These are phyloP conservation scores for Umbilicus rupestris DNA, from an alignment of 164 flowering plant species.

Conservation along the genomic window DNA sequence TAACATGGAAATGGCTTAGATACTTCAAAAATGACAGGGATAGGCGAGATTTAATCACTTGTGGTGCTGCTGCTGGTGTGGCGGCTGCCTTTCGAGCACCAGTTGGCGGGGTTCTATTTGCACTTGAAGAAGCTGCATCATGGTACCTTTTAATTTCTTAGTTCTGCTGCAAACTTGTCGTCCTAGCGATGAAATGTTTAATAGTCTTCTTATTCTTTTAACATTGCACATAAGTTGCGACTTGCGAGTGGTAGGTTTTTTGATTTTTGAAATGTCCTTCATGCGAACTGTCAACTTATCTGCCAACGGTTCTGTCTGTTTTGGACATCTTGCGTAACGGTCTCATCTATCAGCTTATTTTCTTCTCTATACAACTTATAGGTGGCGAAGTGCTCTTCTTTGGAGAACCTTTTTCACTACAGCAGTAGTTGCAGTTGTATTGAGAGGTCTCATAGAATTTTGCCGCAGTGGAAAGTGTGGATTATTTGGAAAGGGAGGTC, in stretches of 20 bases:
- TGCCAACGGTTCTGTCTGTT: too few relatives aligned
- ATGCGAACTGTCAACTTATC: too few relatives aligned
- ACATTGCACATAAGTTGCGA: too few relatives aligned
- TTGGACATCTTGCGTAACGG: too few relatives aligned
- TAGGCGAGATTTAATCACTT: slow-evolving; percentile 78
- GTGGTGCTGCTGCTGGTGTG: slow-evolving; percentile 96
- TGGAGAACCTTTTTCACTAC: slow-evolving; percentile 96
- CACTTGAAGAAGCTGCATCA: slow-evolving; percentile 91
- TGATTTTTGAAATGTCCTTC: too few relatives aligned
- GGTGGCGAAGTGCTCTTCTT: slow-evolving; percentile 98
- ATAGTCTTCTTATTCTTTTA: too few relatives aligned
- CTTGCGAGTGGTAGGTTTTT: too few relatives aligned
- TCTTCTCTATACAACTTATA: slow-evolving; percentile 13
- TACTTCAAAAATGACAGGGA: slow-evolving; percentile 88
- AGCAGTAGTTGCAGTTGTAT: slow-evolving; percentile 73
- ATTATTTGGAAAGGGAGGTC: slow-evolving; percentile 82
- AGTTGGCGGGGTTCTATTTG: slow-evolving; percentile 88
- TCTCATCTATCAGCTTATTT: too few relatives aligned
- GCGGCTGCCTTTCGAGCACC: slow-evolving; percentile 97
- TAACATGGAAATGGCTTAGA: slow-evolving; percentile 89
- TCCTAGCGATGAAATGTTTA: not conserved
- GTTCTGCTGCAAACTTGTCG: too few relatives aligned
- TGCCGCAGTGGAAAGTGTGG: slow-evolving; percentile 77
- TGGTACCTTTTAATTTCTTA: slow-evolving; percentile 35
- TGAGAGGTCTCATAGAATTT: slow-evolving; percentile 51